phyloP scores from a whole-genome alignment of 495 filamentous ascomycete species.

The Pseudomonodictys pantanalensis region DNA sequence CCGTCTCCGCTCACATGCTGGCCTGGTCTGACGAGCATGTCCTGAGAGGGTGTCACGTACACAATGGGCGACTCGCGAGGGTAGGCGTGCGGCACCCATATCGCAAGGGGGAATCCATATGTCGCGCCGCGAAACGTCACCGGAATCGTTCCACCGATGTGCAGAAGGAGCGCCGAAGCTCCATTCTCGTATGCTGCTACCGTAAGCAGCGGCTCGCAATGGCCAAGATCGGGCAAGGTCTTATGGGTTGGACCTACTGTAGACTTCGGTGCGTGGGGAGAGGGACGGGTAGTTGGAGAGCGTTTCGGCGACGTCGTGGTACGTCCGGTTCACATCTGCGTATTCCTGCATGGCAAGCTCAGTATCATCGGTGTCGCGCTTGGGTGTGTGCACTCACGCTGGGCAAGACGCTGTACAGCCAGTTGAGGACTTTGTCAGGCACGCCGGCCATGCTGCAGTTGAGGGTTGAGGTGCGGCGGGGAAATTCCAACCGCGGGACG shows the following conservation, averaged over 20 bases:
- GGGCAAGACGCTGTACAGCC: constrained; percentile 87
- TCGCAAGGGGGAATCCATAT: constrained; percentile 84
- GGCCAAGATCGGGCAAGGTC: background rate
- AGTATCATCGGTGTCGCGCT: constrained; percentile 1
- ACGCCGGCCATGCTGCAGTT: constrained; percentile 63
- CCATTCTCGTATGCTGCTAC: constrained; percentile 81
- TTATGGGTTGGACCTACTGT: constrained; percentile 61
- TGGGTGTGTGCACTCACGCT: constrained; percentile 55
- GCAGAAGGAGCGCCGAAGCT: constrained; percentile 79
- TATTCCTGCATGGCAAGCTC: constrained; percentile 66
- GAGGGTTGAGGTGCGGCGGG: constrained; percentile 20
- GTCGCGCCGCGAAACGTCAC: constrained; percentile 82
- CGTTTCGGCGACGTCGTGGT: constrained; percentile 81
- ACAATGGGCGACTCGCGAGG: constrained; percentile 78
- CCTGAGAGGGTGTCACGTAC: constrained; percentile 83
- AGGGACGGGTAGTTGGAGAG: constrained; percentile 81
- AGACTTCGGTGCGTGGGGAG: constrained; percentile 89
- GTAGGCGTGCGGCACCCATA: constrained; percentile 97
- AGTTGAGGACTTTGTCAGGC: constrained; percentile 84
- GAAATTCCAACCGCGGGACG: constrained; percentile 15
- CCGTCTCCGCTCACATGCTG: constrained; percentile 96
- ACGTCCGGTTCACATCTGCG: constrained; percentile 83
- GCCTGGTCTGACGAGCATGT: constrained; percentile 84
- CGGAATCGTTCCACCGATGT: constrained; percentile 81
- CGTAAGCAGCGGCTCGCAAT: constrained; percentile 11